phyloP scores from a whole-genome alignment of 1,284 basidiomycete species.

The Termitomyces sp. region DNA sequence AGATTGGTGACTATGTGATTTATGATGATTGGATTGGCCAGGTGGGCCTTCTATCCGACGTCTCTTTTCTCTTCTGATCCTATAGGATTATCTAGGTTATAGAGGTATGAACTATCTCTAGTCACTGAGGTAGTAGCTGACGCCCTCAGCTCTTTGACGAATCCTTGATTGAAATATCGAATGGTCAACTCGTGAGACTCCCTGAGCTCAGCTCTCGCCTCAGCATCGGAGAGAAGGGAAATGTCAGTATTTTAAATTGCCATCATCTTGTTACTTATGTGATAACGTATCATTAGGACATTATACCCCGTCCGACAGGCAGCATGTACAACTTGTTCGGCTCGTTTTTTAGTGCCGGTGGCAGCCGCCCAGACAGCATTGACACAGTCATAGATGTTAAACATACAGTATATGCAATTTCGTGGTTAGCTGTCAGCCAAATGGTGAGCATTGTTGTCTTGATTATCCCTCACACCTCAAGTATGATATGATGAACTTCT shows the following conservation, averaged over 20 bases:
- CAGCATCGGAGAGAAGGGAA: conserved; percentile 65
- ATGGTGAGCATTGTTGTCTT: conserved; percentile 42
- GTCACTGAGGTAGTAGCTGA: conserved; percentile 7
- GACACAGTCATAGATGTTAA: conserved; percentile 72
- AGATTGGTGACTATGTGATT: conserved; percentile 79
- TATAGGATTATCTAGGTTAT: conserved; percentile 34
- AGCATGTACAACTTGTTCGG: conserved; percentile 42
- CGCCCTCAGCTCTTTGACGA: conserved; percentile 76
- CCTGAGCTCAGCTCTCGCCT: conserved; percentile 73
- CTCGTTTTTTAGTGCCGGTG: conserved; percentile 40
- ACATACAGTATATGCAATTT: conserved; percentile 76
- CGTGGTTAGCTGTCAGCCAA: conserved; percentile 90
- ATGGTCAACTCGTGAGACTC: conserved; percentile 57
- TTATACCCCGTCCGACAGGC: conserved; percentile 52
- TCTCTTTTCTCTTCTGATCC: conserved; percentile 14
- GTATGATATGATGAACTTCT: background rate
- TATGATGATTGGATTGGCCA: conserved; percentile 89
- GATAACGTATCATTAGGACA: conserved; percentile 42
- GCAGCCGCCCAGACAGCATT: conserved; percentile 34
- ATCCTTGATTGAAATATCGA: conserved; percentile 59
- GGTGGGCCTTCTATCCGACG: conserved; percentile 36
- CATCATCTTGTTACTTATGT: conserved; percentile 3
- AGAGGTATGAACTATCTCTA: conserved; percentile 31
- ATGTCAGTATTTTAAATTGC: conserved; percentile 36
- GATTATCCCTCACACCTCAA: background rate